Conservation (phyloP, 1,139 yeast genomes). For the Wickerhamomyces sp. region DNA sequence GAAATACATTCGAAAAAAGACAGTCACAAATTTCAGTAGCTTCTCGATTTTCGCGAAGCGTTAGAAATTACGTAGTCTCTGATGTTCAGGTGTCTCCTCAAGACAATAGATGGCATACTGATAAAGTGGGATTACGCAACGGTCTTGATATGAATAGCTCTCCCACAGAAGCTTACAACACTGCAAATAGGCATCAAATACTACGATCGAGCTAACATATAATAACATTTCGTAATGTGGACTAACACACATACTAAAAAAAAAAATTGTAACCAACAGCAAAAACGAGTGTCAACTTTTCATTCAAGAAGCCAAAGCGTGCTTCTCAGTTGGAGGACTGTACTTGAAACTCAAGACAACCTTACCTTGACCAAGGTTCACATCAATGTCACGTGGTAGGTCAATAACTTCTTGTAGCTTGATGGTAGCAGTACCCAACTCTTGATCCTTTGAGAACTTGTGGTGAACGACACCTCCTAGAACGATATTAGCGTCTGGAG, state of each 20-base stretch:
- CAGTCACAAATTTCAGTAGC: constrained; percentile 1
- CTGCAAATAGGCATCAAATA: no score
- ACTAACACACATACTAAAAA: no score
- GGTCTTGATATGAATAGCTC: no score
- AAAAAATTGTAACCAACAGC: not conserved
- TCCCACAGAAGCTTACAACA: no score
- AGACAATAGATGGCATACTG: no score
- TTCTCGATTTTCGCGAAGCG: not conserved
- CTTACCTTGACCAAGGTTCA: constrained; percentile 21
- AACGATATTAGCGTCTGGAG: constrained; percentile 51
- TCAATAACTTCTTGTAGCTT: constrained; percentile 33
- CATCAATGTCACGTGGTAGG: constrained; percentile 21
- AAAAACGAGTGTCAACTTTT: not conserved
- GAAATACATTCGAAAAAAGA: no score
- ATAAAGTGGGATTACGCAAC: no score
- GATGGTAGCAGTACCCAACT: constrained; percentile 51
- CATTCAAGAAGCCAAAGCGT: no score
- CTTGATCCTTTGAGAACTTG: constrained; percentile 65
- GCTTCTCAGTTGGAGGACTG: no score
- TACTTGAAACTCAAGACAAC: constrained; percentile 22
- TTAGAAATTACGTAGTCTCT: not conserved
- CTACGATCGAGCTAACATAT: no score
- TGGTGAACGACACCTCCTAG: constrained; percentile 66
- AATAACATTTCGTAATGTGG: no score
- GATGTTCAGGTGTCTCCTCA: no score